These are phyloP conservation scores for Alternaria sp. DNA, from an alignment of 2,329 filamentous ascomycete species.

Conservation along the genomic window DNA sequence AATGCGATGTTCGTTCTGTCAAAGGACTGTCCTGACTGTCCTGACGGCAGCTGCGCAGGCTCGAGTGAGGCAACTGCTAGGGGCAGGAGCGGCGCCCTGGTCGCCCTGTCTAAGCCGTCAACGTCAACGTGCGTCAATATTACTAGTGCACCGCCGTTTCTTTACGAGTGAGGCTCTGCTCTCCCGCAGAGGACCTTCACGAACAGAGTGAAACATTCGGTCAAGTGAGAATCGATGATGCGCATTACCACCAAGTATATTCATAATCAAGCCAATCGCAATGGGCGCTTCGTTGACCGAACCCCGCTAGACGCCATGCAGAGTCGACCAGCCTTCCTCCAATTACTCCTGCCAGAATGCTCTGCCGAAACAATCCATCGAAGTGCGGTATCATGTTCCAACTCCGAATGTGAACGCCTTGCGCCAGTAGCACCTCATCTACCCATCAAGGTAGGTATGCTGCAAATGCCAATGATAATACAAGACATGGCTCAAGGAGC, in stretches of 20 bases:
- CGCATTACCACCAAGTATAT: background rate
- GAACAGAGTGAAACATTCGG: background rate
- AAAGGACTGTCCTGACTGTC: constrained; percentile 2
- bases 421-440: constrained; percentile 20
- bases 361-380: constrained; percentile 15
- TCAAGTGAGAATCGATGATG: background rate
- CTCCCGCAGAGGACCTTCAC: background rate
- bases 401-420: constrained; percentile 10
- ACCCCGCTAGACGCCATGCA: constrained; percentile 3
- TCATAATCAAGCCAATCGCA: constrained; percentile 5
- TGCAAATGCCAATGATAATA: constrained; percentile 29
- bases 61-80: constrained; percentile 24
- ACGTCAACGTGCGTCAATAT: constrained; percentile 13
- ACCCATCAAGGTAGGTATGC: constrained; percentile 20
- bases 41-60: constrained; percentile 8
- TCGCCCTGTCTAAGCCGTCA: constrained; percentile 15
- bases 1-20: background rate
- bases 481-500: constrained; percentile 16
- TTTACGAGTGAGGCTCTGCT: background rate
- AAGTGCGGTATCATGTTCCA: constrained; percentile 2
- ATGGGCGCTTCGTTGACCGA: constrained; percentile 12
- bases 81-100: constrained; percentile 13
- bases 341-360: constrained; percentile 29
- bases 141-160: constrained; percentile 4
- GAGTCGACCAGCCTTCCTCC: constrained; percentile 1